Conservation (phyloP, 2,329 filamentous ascomycete genomes). For the Penicillium occitanis region DNA sequence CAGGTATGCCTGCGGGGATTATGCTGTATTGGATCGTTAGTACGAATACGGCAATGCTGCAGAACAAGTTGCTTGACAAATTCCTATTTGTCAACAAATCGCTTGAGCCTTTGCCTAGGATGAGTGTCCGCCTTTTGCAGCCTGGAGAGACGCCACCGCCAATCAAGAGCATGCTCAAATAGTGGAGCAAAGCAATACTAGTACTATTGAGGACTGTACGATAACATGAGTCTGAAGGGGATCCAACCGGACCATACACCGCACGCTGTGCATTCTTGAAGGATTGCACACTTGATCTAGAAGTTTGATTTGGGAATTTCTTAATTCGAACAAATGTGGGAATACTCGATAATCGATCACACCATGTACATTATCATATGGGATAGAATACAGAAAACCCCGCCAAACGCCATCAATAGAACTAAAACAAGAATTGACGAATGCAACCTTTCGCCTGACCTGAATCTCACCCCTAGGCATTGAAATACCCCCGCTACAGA, state of each 20-base stretch:
- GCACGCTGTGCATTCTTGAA: not conserved
- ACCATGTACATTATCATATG: slow-evolving; percentile 6
- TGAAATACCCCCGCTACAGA: not conserved
- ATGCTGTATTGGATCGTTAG: slow-evolving; percentile 54
- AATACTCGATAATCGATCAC: not conserved
- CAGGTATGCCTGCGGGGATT: slow-evolving; percentile 46
- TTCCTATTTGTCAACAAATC: slow-evolving; percentile 39
- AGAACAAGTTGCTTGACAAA: slow-evolving; percentile 41
- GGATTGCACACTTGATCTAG: not conserved
- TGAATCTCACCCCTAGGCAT: not conserved
- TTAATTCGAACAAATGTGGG: not conserved
- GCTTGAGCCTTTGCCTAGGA: slow-evolving; percentile 33
- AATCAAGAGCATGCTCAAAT: slow-evolving; percentile 11
- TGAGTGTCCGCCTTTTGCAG: slow-evolving; percentile 31
- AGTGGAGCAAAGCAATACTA: not conserved
- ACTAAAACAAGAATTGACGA: slow-evolving; percentile 2
- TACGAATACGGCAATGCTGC: slow-evolving; percentile 42
- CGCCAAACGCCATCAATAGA: slow-evolving; percentile 8
- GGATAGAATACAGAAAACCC: not conserved
- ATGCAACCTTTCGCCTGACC: slow-evolving; percentile 2
- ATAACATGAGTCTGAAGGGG: not conserved
- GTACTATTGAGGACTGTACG: not conserved
- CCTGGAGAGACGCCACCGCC: slow-evolving; percentile 21
- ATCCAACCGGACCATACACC: not conserved
- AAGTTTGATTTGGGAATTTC: not conserved